Base-by-base conservation (phyloP, 305 asterid species). In the Withania somnifera region DNA sequence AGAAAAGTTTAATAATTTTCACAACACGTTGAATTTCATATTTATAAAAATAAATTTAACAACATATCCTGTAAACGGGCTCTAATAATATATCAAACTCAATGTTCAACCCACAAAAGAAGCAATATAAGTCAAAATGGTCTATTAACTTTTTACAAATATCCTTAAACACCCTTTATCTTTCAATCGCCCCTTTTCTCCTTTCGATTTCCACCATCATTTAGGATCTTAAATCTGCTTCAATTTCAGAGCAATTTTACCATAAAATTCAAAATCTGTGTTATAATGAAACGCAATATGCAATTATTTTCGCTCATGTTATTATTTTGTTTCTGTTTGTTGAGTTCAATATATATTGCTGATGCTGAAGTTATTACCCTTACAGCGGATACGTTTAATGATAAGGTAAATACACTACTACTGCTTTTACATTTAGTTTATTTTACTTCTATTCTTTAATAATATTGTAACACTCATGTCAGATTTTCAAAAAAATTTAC, bases 291-390 rank as follows among this genome's bases (percentile, higher is more conserved):
- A 17, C 45, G 6, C 34, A 24, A 47, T 85, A 82, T 60, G 30
- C 87, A 82, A 15, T 11, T 68, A 67, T 71, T 64, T 47, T 30
- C 81, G 51, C 67, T 83, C 36, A 61, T 89, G 1, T 1, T 86
- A 67, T 45, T 86, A 17, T 80, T 82, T 76, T 86, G 84, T 78
- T 61, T 88, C 81, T 81, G 87, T 11, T 7, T 89, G 8, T 75
- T 82, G 76, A 88, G 81, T 83, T 87, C 86, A 76, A 84, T 86
- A 1, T 71, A 77, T 85, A 83, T 60, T 82, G 81, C 87, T 1
- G 51, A 85, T 82, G 97, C 98, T 67, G 98, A 95, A 90, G 97
- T 95, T 79, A 94, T 95, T 78, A 88, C 95, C 77, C 83, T 95
- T 68, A 91, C 94, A 36, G 82, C 88, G 53, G 98, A 94, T 9